These are phyloP conservation scores for Leishmania aethiopica DNA, from an alignment of 208 protist genomes.

Conservation along the genomic window DNA sequence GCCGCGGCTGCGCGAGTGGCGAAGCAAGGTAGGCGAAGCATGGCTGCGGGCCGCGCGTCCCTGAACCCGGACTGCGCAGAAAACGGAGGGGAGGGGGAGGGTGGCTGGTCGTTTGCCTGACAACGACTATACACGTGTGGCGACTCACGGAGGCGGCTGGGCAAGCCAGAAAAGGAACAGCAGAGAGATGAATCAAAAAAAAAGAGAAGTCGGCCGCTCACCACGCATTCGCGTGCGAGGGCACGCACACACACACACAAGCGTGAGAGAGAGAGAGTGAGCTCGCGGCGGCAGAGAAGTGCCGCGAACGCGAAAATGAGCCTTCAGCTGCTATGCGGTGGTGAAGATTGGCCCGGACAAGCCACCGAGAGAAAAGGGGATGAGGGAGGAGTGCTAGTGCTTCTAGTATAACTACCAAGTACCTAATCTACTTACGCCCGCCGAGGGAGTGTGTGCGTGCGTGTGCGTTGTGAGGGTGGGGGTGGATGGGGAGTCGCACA, in stretches of 20 bases:
- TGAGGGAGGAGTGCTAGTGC: neutral
- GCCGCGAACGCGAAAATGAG: neutral
- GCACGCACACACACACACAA: no score
- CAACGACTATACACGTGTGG: neutral
- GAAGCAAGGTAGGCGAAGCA: conserved; percentile 30
- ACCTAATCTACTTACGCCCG: neutral
- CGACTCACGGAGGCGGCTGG: neutral
- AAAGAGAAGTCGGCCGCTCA: neutral
- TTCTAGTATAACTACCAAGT: no score
- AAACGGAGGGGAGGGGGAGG: neutral
- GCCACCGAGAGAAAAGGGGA: neutral
- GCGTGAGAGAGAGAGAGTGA: neutral
- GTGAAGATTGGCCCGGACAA: neutral
- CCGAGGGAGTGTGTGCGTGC: neutral
- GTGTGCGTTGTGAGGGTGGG: neutral
- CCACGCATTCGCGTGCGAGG: no score
- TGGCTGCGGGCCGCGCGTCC: neutral
- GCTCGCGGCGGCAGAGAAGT: no score
- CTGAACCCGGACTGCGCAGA: neutral
- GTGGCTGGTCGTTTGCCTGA: neutral
- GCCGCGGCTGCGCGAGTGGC: neutral
- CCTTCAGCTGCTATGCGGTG: neutral
- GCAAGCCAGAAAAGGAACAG: neutral
- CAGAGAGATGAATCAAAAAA: neutral
- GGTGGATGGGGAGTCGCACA: neutral